Percentiles rank a stretch among this genome's conserved stretches.
Evolutionary conservation across 2,329 filamentous ascomycete genomes (phyloP).

Genomic region (Capronia coronata): DNA sequence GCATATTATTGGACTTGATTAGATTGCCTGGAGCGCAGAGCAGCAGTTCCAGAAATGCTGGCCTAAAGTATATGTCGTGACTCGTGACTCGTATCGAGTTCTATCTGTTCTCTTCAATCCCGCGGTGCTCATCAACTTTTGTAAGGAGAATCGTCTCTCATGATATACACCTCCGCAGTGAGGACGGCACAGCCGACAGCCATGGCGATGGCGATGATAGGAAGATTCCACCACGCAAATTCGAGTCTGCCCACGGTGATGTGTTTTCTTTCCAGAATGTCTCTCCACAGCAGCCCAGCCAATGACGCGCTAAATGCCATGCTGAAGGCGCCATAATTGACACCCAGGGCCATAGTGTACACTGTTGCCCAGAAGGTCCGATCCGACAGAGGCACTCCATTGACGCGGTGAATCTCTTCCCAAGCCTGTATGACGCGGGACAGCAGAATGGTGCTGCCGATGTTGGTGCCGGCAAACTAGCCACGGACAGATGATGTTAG

Average conservation of each 20-base stretch:
- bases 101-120: neutral
- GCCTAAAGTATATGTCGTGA: too few species aligned
- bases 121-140: neutral
- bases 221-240: slow-evolving; percentile 51
- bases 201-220: slow-evolving; percentile 51
- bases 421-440: slow-evolving; percentile 65
- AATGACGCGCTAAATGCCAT: slow-evolving; percentile 65
- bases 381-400: slow-evolving; percentile 49
- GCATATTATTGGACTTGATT: too few species aligned
- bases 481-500: slow-evolving; percentile 16
- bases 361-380: slow-evolving; percentile 48
- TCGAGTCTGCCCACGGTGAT: slow-evolving; percentile 59
- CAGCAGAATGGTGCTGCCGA: slow-evolving; percentile 67
- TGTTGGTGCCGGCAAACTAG: slow-evolving; percentile 70
- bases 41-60: too few species aligned
- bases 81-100: neutral
- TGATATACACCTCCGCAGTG: slow-evolving; percentile 58
- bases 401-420: slow-evolving; percentile 52
- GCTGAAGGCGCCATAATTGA: slow-evolving; percentile 70
- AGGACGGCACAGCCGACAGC: slow-evolving; percentile 56
- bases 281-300: slow-evolving; percentile 65
- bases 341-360: slow-evolving; percentile 59
- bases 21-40: too few species aligned
- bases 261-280: slow-evolving; percentile 62
- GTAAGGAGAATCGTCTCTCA: slow-evolving; percentile 40